Evolutionary conservation across 1,284 basidiomycete genomes (phyloP).

Genomic region (Pseudozyma hubeiensis): DNA sequence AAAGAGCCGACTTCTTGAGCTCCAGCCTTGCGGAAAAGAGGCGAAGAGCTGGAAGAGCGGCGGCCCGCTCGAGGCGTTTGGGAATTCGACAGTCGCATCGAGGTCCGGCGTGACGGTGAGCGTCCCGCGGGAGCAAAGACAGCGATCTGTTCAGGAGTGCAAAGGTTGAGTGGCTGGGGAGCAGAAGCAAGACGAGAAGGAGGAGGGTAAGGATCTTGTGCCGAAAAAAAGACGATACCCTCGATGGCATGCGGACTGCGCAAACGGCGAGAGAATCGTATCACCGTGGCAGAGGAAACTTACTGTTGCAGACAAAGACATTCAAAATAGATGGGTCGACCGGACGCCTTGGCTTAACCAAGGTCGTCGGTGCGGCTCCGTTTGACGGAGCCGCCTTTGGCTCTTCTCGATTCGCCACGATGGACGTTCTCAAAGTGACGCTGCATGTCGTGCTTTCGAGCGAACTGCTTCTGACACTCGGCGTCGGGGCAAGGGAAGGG

Average conservation of each 20-base stretch:
- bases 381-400: conserved; percentile 17
- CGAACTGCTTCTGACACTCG: conserved; percentile 55
- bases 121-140: conserved; percentile 33
- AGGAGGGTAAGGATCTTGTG: conserved; percentile 21
- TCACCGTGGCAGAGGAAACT: conserved; percentile 9
- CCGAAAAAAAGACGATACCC: not conserved
- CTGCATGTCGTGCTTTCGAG: conserved; percentile 61
- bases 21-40: not conserved
- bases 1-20: conserved; percentile 5
- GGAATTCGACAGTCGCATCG: conserved; percentile 20
- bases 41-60: conserved; percentile 15
- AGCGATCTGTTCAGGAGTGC: conserved; percentile 20
- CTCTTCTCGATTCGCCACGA: conserved; percentile 39
- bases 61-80: conserved; percentile 33
- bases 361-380: conserved; percentile 41
- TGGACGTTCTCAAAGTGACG: conserved; percentile 60
- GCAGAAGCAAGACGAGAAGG: not conserved
- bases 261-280: too few species aligned
- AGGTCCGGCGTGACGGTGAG: conserved; percentile 30
- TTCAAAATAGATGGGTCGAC: conserved; percentile 37
- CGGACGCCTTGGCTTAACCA: conserved; percentile 28
- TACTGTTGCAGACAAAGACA: conserved; percentile 41
- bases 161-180: conserved; percentile 35
- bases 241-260: too few species aligned
- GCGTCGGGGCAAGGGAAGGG: conserved; percentile 53